Percentiles rank a stretch among this genome's conserved stretches.
These are phyloP conservation scores for Lodderomyces oxycetoniae DNA, from an alignment of 1,139 yeast species.

Conservation along the genomic window DNA sequence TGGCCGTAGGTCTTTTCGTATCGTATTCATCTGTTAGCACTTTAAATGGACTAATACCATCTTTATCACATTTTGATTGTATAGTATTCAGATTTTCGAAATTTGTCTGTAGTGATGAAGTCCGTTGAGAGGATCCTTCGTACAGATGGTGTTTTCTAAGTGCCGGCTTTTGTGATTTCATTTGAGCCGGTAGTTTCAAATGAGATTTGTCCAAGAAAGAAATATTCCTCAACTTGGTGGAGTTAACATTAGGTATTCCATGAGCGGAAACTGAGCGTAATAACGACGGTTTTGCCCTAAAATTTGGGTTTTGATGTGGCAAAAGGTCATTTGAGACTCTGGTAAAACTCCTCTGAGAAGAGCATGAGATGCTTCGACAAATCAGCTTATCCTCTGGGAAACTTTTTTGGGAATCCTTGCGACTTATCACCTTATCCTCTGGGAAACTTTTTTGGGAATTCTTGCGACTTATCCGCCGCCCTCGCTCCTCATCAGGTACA, in stretches of 20 bases:
- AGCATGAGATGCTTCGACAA: slow-evolving; percentile 8
- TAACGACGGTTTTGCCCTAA: no score
- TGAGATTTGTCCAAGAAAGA: no score
- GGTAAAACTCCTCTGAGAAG: no score
- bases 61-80: no score
- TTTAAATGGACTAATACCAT: slow-evolving; percentile 27
- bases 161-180: no score
- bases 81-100: no score
- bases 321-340: no score
- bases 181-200: no score
- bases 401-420: slow-evolving; percentile 13
- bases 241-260: slow-evolving; percentile 3
- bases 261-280: slow-evolving; percentile 11
- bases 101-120: no score
- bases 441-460: slow-evolving; percentile 15
- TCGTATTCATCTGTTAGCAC: slow-evolving; percentile 29
- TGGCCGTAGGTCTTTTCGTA: slow-evolving; percentile 20
- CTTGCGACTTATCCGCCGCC: slow-evolving; percentile 3
- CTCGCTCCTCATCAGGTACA: not conserved
- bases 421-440: not conserved
- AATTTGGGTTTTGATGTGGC: no score
- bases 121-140: no score
- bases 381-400: slow-evolving; percentile 24
- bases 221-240: slow-evolving; percentile 10
- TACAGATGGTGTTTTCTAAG: no score